Evolutionary conservation across 148 eudicot genomes (phyloP).

Genomic region (Amaranthus hypochondriacus): DNA sequence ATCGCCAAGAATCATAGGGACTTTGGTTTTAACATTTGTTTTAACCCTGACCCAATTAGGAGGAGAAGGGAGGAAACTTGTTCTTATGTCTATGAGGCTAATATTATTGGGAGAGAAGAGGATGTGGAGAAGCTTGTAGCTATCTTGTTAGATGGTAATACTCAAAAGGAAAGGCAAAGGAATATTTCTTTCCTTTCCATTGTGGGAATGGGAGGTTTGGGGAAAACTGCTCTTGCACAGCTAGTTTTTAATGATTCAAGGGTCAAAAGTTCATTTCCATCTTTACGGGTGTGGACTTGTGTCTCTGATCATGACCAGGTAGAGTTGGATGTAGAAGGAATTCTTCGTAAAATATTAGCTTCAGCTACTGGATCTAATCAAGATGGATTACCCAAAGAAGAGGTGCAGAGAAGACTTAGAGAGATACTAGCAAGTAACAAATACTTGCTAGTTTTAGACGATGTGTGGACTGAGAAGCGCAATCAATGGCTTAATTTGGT

Average conservation of each 20-base stretch:
- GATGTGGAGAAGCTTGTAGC: conserved; percentile 6
- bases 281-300: conserved; percentile 21
- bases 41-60: conserved; percentile 5
- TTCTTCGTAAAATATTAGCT: conserved; percentile 17
- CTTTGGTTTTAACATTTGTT: not conserved
- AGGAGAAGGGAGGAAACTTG: conserved; percentile 17
- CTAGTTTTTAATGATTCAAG: conserved; percentile 17
- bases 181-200: conserved; percentile 11
- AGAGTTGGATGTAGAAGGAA: conserved; percentile 1
- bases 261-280: not conserved
- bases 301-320: conserved; percentile 20
- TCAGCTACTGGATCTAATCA: not conserved
- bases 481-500: conserved; percentile 9
- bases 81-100: not conserved
- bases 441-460: conserved; percentile 29
- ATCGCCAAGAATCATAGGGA: conserved; percentile 11
- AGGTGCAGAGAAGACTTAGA: not conserved
- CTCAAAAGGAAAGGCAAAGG: not conserved
- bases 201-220: conserved; percentile 35
- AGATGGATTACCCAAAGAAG: not conserved
- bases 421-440: conserved; percentile 2
- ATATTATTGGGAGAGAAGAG: conserved; percentile 23
- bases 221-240: conserved; percentile 32
- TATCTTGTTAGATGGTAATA: conserved; percentile 8
- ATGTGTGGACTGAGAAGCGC: conserved; percentile 27